Conservation (phyloP, 768 basidiomycete genomes). For the Boletus tylopilopsis region DNA sequence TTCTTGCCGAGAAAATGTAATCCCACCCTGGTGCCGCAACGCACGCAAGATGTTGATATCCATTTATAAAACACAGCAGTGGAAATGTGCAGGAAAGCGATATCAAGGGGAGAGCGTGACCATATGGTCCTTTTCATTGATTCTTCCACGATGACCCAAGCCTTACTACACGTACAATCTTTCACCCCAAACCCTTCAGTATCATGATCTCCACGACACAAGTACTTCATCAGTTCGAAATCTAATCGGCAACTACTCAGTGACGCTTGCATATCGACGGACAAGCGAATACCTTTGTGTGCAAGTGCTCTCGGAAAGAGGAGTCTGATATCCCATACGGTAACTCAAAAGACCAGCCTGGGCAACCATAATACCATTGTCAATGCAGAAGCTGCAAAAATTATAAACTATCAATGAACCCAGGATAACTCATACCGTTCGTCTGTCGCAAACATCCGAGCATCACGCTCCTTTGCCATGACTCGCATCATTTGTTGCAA, state of each 20-base stretch:
- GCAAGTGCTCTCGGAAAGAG: slow-evolving; percentile 76
- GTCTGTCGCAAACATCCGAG: slow-evolving; percentile 91
- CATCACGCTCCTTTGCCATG: slow-evolving; percentile 89
- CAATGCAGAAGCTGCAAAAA: slow-evolving; percentile 83
- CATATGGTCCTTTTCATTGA: slow-evolving; percentile 4
- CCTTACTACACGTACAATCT: neutral
- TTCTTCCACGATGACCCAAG: neutral
- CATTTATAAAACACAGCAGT: slow-evolving; percentile 62
- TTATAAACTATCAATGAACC: neutral
- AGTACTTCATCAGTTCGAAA: slow-evolving; percentile 94
- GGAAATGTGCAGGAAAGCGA: slow-evolving; percentile 51
- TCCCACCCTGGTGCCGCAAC: slow-evolving; percentile 88
- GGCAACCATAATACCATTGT: slow-evolving; percentile 99
- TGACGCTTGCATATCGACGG: neutral
- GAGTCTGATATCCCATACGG: slow-evolving; percentile 84
- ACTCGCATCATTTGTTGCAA: slow-evolving; percentile 99
- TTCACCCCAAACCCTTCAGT: neutral
- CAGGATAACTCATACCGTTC: slow-evolving; percentile 59
- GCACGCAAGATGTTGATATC: slow-evolving; percentile 82
- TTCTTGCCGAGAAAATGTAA: slow-evolving; percentile 78
- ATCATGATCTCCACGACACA: slow-evolving; percentile 72
- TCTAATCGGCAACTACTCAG: slow-evolving; percentile 40
- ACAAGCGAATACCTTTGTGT: slow-evolving; percentile 70
- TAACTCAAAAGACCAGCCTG: slow-evolving; percentile 92
- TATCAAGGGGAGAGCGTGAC: slow-evolving; percentile 49